Conservation (phyloP, 371 early-diverging fungal species). For the Mucor racemosus region DNA sequence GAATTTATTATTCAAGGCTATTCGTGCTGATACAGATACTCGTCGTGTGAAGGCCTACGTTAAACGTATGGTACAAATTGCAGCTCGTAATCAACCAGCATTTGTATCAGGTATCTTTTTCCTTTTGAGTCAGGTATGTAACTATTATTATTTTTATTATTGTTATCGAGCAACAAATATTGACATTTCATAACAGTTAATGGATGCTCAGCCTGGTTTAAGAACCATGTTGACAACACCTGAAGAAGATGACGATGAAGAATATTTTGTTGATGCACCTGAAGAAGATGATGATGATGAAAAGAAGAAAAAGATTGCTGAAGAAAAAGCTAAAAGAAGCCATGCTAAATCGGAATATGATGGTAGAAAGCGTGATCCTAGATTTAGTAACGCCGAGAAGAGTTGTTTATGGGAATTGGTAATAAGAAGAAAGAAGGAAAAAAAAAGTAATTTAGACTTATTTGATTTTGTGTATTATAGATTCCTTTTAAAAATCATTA, state of each 20-base stretch:
- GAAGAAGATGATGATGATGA: conserved; percentile 52
- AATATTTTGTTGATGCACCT: conserved; percentile 54
- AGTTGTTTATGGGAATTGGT: conserved; percentile 93
- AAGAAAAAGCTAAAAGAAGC: conserved; percentile 22
- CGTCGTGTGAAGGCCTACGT: conserved; percentile 82
- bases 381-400: conserved; percentile 78
- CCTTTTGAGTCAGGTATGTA: conserved; percentile 76
- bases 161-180: background rate
- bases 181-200: conserved; percentile 24
- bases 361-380: conserved; percentile 87
- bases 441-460: background rate
- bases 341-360: conserved; percentile 66
- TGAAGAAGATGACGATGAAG: conserved; percentile 77
- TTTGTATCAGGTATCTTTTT: conserved; percentile 87
- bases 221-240: conserved; percentile 68
- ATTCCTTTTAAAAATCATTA: conserved; percentile 77
- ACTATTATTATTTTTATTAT: background rate
- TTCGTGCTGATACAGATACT: conserved; percentile 77
- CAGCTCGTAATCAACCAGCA: conserved; percentile 77
- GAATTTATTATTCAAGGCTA: conserved; percentile 86
- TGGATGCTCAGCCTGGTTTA: conserved; percentile 53
- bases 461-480: conserved; percentile 29
- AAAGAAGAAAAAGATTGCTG: conserved; percentile 17
- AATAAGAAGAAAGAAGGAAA: conserved; percentile 5
- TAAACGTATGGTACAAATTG: conserved; percentile 87